phyloP scores from a whole-genome alignment of 495 filamentous ascomycete genomes.

The Penicillium crystallinum region DNA sequence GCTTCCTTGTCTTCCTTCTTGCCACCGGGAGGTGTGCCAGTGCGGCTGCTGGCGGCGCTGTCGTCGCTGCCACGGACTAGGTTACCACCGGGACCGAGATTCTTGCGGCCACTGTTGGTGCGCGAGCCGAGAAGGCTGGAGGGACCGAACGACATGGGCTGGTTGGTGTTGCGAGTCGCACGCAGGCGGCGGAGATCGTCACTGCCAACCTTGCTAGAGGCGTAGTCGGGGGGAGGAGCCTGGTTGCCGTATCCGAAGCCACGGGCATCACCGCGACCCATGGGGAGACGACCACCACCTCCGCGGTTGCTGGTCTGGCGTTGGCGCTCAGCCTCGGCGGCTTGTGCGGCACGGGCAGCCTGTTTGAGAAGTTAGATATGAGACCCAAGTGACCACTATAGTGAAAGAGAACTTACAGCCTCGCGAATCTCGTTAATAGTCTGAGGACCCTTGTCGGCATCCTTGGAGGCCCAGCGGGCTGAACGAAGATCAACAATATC shows the following conservation, averaged over 20 bases:
- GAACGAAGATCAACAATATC: conserved; percentile 82
- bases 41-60: conserved; percentile 77
- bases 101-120: conserved; percentile 79
- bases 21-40: conserved; percentile 70
- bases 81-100: conserved; percentile 64
- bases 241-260: conserved; percentile 63
- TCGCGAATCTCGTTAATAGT: conserved; percentile 87
- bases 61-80: conserved; percentile 70
- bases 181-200: conserved; percentile 82
- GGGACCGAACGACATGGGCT: conserved; percentile 59
- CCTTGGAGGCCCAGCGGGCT: conserved; percentile 75
- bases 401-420: conserved; percentile 53
- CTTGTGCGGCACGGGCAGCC: conserved; percentile 64
- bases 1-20: conserved; percentile 61
- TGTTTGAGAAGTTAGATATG: conserved; percentile 31
- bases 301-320: conserved; percentile 46
- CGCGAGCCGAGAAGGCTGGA: conserved; percentile 73
- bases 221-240: conserved; percentile 62
- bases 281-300: conserved; percentile 56
- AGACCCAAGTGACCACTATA: background rate
- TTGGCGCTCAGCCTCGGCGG: conserved; percentile 51
- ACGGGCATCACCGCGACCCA: conserved; percentile 82
- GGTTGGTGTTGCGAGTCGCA: conserved; percentile 57
- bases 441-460: conserved; percentile 85
- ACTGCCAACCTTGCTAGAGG: conserved; percentile 74